Evolutionary conservation across 371 early-diverging fungal genomes (phyloP), one percentile per base, ranked within the genome.

Genomic region (Amoeboaphelidium protococcarum): DNA sequence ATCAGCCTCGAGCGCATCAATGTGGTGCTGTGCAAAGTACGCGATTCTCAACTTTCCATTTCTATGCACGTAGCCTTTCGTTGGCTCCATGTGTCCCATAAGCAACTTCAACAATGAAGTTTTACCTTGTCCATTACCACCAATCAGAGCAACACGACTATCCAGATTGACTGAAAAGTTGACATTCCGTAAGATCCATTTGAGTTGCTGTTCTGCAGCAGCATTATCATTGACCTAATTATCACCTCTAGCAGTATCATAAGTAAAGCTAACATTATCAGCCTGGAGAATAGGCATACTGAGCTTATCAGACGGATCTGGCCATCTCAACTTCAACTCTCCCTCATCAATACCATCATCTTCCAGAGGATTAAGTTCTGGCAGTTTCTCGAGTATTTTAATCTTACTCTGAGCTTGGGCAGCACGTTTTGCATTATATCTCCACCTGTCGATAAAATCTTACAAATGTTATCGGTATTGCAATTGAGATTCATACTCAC

Each of bases 371-470:
- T 85, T 80, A 42, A 95, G 65, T 44, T 71, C 81, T 1, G 92
- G 92, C 27, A 98, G 61, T 55, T 95, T 95, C 59, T 96, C 94
- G 48, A 98, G 66, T 50, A 92, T 80, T 69, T 98, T 98, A 60
- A 98, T 76, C 65, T 85, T 92, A 54, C 74, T 77, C 66, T 98
- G 99, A 10, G 94, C 99, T 63, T 92, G 92, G 23, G 92, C 79
- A 21, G 64, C 26, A 48, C 94, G 72, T 55, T 90, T 94, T 41
- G 99, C 94, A 66, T 94, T 95, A 64, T 86, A 92, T 57, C 99
- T 69, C 89, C 96, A 97, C 44, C 92, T 76, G 58, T 97, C 96
- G 52, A 98, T 89, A 58, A 94, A 98, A 26, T 82, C 90, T 59
- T 92, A 86, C 53, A 90, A 61, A 42, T 58, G 53, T 57, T 46